Evolutionary conservation across 176 grass and related monocot genomes (phyloP).

Genomic region (Dactylis glomerata): DNA sequence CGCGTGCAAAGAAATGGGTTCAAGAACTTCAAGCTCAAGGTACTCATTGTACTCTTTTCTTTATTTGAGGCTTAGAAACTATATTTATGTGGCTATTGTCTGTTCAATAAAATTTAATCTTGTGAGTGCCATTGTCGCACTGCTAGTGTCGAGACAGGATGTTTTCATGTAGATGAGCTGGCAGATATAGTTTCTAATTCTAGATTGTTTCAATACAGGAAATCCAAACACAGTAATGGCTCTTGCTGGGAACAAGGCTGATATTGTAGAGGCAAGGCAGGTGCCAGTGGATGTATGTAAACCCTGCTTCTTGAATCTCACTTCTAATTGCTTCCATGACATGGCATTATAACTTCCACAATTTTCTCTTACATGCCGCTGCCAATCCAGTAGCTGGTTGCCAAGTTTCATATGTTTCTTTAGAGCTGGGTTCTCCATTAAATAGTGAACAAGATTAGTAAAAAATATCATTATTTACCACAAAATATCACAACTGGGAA

Average conservation of each 20-base stretch:
- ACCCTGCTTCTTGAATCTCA: slow-evolving; percentile 6
- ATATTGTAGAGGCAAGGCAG: slow-evolving; percentile 73
- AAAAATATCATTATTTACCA: neutral
- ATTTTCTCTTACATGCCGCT: neutral
- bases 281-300: slow-evolving; percentile 68
- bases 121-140: neutral
- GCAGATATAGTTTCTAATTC: neutral
- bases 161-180: neutral
- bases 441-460: neutral
- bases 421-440: neutral
- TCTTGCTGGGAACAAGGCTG: slow-evolving; percentile 96
- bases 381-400: neutral
- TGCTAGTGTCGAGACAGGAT: neutral
- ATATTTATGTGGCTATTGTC: neutral
- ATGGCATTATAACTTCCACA: neutral
- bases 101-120: neutral
- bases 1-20: slow-evolving; percentile 88
- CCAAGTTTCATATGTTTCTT: neutral
- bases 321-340: neutral
- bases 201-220: slow-evolving; percentile 42
- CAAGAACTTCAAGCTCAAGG: slow-evolving; percentile 96
- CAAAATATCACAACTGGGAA: neutral
- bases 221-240: slow-evolving; percentile 85
- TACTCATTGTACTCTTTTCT: slow-evolving; percentile 14
- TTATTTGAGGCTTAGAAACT: slow-evolving; percentile 13